Evolutionary conservation across 495 filamentous ascomycete species (phyloP), one percentile per base, ranked within the genome.

Genomic region (Pseudoneurospora amorphoporcata): DNA sequence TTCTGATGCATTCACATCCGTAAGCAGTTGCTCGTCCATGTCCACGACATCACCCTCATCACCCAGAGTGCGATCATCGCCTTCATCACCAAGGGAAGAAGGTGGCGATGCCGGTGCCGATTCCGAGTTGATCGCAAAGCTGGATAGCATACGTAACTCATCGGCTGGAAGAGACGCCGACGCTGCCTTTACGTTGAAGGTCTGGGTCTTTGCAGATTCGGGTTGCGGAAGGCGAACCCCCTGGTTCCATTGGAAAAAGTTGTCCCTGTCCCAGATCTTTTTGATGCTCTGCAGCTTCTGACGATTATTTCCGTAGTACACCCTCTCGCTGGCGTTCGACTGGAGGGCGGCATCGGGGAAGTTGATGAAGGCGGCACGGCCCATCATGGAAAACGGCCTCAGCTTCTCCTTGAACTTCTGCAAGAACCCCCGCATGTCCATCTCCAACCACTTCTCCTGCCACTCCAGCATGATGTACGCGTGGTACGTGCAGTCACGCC

Each of bases 381-480:
- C 8, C 12, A 29, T 10, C 39, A 70, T 17, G 9, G 69, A 70
- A 10, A 71, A 65, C 3, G 72, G 72, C 58, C 69, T 76, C 70
- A 79, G 40, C 16, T n/a, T 61, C 17, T 43, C 72, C 71, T 79
- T 76, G 17, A 77, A 17, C 37, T 69, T 39, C 10, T 35, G 69
- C 37, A 77, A 38, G 69, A 79, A 79, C 4, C 29, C 14, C 16
- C 73, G 68, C 77, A 79, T 79, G 6, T 79, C 74, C 41, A 23
- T 45, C 41, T 72, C 70, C 73, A 79, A 53, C 75, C 77, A 79
- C 38, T 79, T 79, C 14, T 79, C 78, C n/a, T 68, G 40, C 75
- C 77, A 79, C 72, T 79, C 69, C 10, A 79, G 16, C 32, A 73
- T 79, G 53, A 79, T 43, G 42, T 79, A 79, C 23, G 77, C 70